Base-by-base conservation (phyloP, 495 filamentous ascomycete genomes). In the Sporormia fimetaria region DNA sequence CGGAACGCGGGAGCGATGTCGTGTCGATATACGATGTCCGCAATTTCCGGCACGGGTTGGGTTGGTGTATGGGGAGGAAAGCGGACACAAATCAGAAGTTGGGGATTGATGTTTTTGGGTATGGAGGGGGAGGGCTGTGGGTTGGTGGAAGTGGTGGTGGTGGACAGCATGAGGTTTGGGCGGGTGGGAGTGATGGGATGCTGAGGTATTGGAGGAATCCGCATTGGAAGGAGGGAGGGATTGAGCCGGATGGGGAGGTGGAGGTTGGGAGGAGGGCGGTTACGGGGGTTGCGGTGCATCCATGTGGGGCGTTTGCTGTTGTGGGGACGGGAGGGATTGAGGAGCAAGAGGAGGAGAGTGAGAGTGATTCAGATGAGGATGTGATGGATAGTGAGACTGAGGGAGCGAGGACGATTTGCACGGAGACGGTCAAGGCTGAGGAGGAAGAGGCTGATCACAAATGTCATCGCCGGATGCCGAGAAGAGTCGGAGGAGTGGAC, bases 11-110 rank as follows among this genome's bases (percentile, higher is more conserved):
- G 51, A 80, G 83, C 35, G 67, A 72, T 26, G 80, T 76, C 4
- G 57, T 94, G 7, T 57, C 83, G 35, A 69, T 94, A 2, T 95
- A 87, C 63, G 90, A 98, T 63, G 66, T 95, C 20, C 70, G 92
- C 10, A 79, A 80, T 4, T 73, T 74, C 6, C 72, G 79, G 0
- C 68, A 74, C 50, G 58, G 79, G 51, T 63, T 98, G 5, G 78
- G 75, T 11, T 76, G 71, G 62, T 63, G 95, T 36, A 64, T 62
- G 10, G 85, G 87, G 0, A 71, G 90, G 21, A 67, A 70, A 15
- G 80, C 84, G 3, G 84, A 79, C 4, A 40, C 51, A 27, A 86
- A 85, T 46, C 87, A 96, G 63, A 69, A 83, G 23, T 59, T 96
- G 42, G 73, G 75, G 14, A 73, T 86, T 35, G 84, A 93, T 60